These are phyloP conservation scores for Nannochloropsis granulata DNA, from an alignment of 108 stramenopile species.

Conservation along the genomic window DNA sequence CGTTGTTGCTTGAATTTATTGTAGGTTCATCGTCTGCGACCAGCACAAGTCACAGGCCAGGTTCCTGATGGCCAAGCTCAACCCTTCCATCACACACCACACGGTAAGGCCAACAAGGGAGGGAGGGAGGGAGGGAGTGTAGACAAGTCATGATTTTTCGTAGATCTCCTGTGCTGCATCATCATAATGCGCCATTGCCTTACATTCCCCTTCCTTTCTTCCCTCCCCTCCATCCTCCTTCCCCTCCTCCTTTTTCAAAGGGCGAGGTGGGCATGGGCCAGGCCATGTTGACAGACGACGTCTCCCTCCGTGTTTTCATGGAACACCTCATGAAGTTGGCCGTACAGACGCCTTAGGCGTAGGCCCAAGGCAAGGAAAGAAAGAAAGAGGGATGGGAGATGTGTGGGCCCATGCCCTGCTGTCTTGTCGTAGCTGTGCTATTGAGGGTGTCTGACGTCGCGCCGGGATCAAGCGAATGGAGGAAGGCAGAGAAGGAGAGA, in stretches of 20 bases:
- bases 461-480: not conserved
- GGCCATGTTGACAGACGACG: slow-evolving; percentile 94
- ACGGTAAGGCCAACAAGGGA: not conserved
- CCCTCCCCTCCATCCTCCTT: not conserved
- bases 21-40: slow-evolving; percentile 97
- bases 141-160: not conserved
- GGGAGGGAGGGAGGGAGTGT: not conserved
- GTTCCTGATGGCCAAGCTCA: slow-evolving; percentile 96
- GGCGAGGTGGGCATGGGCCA: slow-evolving; percentile 50
- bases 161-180: too few relatives aligned
- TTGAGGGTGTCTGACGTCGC: too few relatives aligned
- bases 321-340: slow-evolving; percentile 69
- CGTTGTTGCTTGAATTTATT: slow-evolving; percentile 46
- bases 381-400: not conserved
- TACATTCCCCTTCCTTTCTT: too few relatives aligned
- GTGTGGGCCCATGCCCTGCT: too few relatives aligned
- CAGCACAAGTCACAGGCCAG: slow-evolving; percentile 96
- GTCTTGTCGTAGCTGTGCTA: too few relatives aligned
- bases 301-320: slow-evolving; percentile 95
- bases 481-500: not conserved
- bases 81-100: slow-evolving; percentile 55
- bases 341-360: slow-evolving; percentile 8
- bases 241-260: not conserved
- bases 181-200: too few relatives aligned
- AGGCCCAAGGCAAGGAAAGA: not conserved